Conservation (phyloP, 331 rosid genomes). For the Pyracantha coccinea region DNA sequence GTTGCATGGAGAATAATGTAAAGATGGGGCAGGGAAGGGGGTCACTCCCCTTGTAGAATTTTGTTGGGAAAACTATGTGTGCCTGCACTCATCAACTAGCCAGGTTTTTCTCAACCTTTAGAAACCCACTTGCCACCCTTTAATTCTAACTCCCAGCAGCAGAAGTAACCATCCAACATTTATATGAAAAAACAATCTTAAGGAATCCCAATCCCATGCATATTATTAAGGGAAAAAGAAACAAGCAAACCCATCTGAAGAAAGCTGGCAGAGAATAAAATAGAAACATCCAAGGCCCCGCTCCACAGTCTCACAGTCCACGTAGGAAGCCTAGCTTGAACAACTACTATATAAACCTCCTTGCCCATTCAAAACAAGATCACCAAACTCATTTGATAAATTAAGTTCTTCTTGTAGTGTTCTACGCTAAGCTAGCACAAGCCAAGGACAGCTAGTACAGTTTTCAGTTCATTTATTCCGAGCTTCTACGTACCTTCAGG, state of each 20-base stretch:
- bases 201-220: conserved; percentile 23
- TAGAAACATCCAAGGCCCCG: conserved; percentile 41
- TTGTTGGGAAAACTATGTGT: conserved; percentile 20
- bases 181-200: conserved; percentile 8
- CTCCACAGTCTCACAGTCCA: not conserved
- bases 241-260: conserved; percentile 13
- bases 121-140: conserved; percentile 14
- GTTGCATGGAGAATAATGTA: conserved; percentile 64
- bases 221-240: not conserved
- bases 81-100: conserved; percentile 19
- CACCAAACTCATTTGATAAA: conserved; percentile 38
- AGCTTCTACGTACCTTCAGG: conserved; percentile 25
- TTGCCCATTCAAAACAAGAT: conserved; percentile 26
- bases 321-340: conserved; percentile 22
- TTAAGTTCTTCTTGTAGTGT: not conserved
- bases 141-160: not conserved
- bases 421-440: conserved; percentile 8
- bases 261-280: conserved; percentile 32
- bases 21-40: conserved; percentile 35
- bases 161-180: not conserved
- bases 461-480: not conserved
- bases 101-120: conserved; percentile 8
- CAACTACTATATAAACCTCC: conserved; percentile 53
- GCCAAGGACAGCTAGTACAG: conserved; percentile 9
- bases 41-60: conserved; percentile 20